Evolutionary conservation across 768 basidiomycete species (phyloP), one percentile per base, ranked within the genome.

Genomic region (Boletus vermiculosoides): DNA sequence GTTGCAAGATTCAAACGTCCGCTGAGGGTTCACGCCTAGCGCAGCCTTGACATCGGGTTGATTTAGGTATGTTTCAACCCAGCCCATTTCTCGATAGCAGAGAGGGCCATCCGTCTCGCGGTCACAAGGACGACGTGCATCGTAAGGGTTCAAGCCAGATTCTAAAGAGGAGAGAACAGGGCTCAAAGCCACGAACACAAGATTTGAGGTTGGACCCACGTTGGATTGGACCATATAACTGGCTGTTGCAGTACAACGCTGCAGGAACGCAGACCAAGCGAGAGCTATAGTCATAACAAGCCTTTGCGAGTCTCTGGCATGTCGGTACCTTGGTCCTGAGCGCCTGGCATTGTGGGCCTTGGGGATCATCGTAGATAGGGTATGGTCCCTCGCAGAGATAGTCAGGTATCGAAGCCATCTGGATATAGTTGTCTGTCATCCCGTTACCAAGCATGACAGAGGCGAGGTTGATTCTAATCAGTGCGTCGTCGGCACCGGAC

Each of bases 61-160:
- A 70, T 98, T 97, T 81, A 98, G 78, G 82, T 87, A 98, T 1
- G 78, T 81, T 63, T 97, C 95, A 66, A 97, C 85, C 90, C 91
- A 97, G 18, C 71, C 65, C 82, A 97, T 86, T 74, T 96, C 80
- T 56, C 70, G 77, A 70, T 92, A 93, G 76, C 92, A 93, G 3
- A 91, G 76, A 3, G 81, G 76, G 4, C 87, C 88, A 58, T 94
- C 88, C 64, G 81, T 82, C 30, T 76, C 59, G 40, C 78, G 81
- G 68, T 97, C 86, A 67, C 95, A 97, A 59, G 76, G 79, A 54
- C 71, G 75, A 59, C 93, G 85, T 4, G 91, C 88, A 65, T 98
- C 95, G 71, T 98, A 98, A 10, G 91, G 86, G 74, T 98, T 98
- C 47, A 87, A 70, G 3, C 88, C 90, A n/a, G 79, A 75, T 69